Base-by-base conservation (phyloP, 495 filamentous ascomycete genomes). In the Xylaria cubensis region DNA sequence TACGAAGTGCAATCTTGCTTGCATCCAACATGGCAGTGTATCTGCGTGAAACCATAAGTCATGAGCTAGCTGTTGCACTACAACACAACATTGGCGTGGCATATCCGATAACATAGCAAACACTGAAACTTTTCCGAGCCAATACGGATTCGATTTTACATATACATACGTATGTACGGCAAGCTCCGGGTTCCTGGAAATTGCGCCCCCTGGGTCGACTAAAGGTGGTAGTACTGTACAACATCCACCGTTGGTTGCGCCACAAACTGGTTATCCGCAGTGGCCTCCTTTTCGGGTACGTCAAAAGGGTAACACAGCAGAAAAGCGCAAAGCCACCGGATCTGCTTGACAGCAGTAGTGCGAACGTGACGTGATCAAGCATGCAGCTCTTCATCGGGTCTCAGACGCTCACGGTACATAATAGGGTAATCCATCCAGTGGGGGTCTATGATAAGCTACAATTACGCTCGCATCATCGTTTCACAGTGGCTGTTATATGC, bases 31-130 rank as follows among this genome's bases (percentile, higher is more conserved):
- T 36, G 15, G 34, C 13, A 19, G 34, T 17, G 65, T 67, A n/a
- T 56, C 4, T 67, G 48, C 13, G 56, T 56, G 48, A 41, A 34
- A 55, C 50, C n/a, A 67, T 34, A 44, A 42, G 68, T 70, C 67
- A 70, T 62, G 36, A 9, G 56, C 67, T 26, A 9, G 56, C 67
- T 26, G 56, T 51, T 24, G 42, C 17, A 17, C 26, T 58, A 44
- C 39, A n/a, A 62, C 51, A 44, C 24, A n/a, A 62, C 51, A 41
- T 29, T 46, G 24, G 44, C 24, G 67, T 70, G 24, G 55, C 56
- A 62, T 36, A 64, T 44, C 61, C 39, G 26, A 44, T 21, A 13
- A 21, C 39, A 21, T 29, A 44, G 39, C 36, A 24, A 44, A 64
- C 24, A 17, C 61, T 61, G 58, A 61, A 61, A 61, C 58, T 21